Evolutionary conservation across 345 rosid species (phyloP), one percentile per base, ranked within the genome.

Genomic region (Lenwebbia sp.): DNA sequence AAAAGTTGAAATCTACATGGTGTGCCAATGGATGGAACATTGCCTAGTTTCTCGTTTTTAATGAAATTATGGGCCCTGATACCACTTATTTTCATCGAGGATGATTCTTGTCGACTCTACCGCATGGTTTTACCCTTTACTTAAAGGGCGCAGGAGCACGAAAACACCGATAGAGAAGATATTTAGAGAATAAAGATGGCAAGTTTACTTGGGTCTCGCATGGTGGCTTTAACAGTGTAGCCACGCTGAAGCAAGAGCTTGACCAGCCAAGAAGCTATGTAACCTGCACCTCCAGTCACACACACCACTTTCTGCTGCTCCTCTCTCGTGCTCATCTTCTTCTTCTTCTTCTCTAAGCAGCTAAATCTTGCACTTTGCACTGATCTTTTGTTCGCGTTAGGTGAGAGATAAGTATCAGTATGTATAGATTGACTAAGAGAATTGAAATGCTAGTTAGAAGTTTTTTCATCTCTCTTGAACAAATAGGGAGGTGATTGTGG

Each of bases 261-360:
- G n/a, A n/a, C n/a, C n/a, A n/a, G n/a, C n/a, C n/a, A n/a, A n/a
- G n/a, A n/a, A n/a, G n/a, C n/a, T n/a, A 92, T 84, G 87, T 87
- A 89, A 17, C 94, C 92, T 54, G 92, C 88, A 40, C 87, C 93
- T 82, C 93, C 92, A 13, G 90, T 91, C n/a, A 91, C 93, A 81
- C 92, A 90, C 47, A 88, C 90, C 55, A 47, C 83, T 28, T 87
- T 87, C 85, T 10, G 82, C 84, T 90, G 62, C 87, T 22, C 65
- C 37, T 30, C 44, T 52, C 28, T 75, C 52, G 5, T 62, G 78
- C 55, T 60, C 55, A 40, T 84, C 37, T 10, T 84, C 85, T 3
- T 13, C 21, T 28, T 13, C 58, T 22, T 3, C 26, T 8, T 8
- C 70, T 30, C 47, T 44, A 44, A 44, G 47, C 47, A 44, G 47